These are phyloP conservation scores for Ichthyophthirius multifiliis DNA, from an alignment of 169 alveolate genomes.

Conservation along the genomic window DNA sequence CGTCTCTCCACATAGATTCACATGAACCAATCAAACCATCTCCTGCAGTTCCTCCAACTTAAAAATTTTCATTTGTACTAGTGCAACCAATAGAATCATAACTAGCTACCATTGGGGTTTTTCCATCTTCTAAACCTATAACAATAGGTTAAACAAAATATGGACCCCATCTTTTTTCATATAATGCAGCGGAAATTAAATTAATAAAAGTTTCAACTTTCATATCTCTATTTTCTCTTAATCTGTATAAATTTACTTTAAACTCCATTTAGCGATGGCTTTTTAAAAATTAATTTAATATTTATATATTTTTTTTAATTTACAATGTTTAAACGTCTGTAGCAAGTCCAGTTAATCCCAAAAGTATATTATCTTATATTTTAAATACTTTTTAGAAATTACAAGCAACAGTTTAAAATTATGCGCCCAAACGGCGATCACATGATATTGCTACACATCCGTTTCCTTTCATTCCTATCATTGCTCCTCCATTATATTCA, in stretches of 20 bases:
- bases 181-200: slow-evolving; percentile 69
- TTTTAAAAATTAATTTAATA: not conserved
- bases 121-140: slow-evolving; percentile 78
- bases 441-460: slow-evolving; percentile 82
- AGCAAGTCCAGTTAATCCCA: slow-evolving; percentile 81
- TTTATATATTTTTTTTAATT: slow-evolving; percentile 9
- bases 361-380: slow-evolving; percentile 67
- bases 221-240: slow-evolving; percentile 79
- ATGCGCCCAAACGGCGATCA: slow-evolving; percentile 79
- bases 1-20: slow-evolving; percentile 73
- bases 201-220: slow-evolving; percentile 66
- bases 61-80: slow-evolving; percentile 63
- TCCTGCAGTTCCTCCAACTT: slow-evolving; percentile 77
- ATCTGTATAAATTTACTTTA: slow-evolving; percentile 69
- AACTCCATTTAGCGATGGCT: slow-evolving; percentile 55
- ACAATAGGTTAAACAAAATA: slow-evolving; percentile 80
- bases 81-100: slow-evolving; percentile 83
- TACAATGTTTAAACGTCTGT: slow-evolving; percentile 80
- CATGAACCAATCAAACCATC: slow-evolving; percentile 77
- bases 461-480: slow-evolving; percentile 85
- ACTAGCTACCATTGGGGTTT: slow-evolving; percentile 66
- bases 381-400: slow-evolving; percentile 76
- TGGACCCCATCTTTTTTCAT: slow-evolving; percentile 83
- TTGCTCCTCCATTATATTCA: slow-evolving; percentile 79
- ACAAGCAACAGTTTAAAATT: slow-evolving; percentile 63